phyloP scores from a whole-genome alignment of 1,139 yeast genomes.

The Lodderomyces jiufengensis region DNA sequence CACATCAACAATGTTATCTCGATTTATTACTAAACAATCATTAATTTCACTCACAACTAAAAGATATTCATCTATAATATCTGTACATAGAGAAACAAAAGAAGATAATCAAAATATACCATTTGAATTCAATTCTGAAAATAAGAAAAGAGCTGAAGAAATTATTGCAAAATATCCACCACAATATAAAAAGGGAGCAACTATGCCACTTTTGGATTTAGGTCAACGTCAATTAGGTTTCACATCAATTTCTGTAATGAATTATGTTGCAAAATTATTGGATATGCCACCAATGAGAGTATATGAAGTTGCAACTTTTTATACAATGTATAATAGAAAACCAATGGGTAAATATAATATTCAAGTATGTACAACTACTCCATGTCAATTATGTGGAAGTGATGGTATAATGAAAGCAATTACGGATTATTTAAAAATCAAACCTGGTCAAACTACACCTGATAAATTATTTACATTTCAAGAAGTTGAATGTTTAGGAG shows the following conservation, averaged over 20 bases:
- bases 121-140: slow-evolving; percentile 72
- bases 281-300: slow-evolving; percentile 96
- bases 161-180: slow-evolving; percentile 79
- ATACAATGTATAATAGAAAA: slow-evolving; percentile 86
- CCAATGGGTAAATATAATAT: slow-evolving; percentile 86
- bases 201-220: slow-evolving; percentile 81
- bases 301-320: slow-evolving; percentile 89
- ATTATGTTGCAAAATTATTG: slow-evolving; percentile 80
- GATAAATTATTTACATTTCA: slow-evolving; percentile 79
- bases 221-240: slow-evolving; percentile 89
- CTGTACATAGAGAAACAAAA: slow-evolving; percentile 73
- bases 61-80: slow-evolving; percentile 42
- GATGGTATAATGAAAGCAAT: slow-evolving; percentile 75
- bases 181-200: slow-evolving; percentile 84
- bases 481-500: slow-evolving; percentile 91
- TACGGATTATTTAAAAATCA: slow-evolving; percentile 55
- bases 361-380: slow-evolving; percentile 88
- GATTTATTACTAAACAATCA: slow-evolving; percentile 8
- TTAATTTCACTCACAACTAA: slow-evolving; percentile 12
- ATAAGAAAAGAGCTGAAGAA: slow-evolving; percentile 65
- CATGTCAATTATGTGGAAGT: slow-evolving; percentile 83
- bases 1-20: slow-evolving; percentile 17
- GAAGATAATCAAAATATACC: slow-evolving; percentile 66
- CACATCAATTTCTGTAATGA: slow-evolving; percentile 88
- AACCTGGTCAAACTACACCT: slow-evolving; percentile 76